Conservation (phyloP, 1,284 basidiomycete species). For the Boletus hoseneyae region DNA sequence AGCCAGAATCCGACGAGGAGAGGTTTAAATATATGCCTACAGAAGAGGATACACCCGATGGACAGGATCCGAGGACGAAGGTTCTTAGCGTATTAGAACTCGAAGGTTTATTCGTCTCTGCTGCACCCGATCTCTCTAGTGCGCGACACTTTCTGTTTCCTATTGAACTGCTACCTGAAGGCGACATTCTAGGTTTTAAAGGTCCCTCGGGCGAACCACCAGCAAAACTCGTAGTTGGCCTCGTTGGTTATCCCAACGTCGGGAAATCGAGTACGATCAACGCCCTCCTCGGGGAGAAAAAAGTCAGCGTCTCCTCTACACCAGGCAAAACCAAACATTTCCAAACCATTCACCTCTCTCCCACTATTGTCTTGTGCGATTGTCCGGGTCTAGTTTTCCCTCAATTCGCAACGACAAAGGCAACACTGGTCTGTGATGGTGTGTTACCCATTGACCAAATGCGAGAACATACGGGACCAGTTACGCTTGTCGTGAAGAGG, state of each 20-base stretch:
- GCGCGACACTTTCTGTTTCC: constrained; percentile 20
- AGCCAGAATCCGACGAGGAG: constrained; percentile 34
- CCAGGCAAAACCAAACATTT: constrained; percentile 99
- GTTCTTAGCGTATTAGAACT: constrained; percentile 89
- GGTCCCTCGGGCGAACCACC: constrained; percentile 59
- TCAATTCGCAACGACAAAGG: constrained; percentile 95
- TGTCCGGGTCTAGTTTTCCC: constrained; percentile 99
- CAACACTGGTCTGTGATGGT: constrained; percentile 95
- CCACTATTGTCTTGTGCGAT: constrained; percentile 90
- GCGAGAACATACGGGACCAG: constrained; percentile 90
- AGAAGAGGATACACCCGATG: constrained; percentile 50
- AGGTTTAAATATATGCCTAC: constrained; percentile 44
- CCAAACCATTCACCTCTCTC: constrained; percentile 93
- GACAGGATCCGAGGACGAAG: constrained; percentile 66
- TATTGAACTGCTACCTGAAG: neutral
- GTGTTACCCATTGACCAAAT: constrained; percentile 98
- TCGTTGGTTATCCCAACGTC: constrained; percentile 99
- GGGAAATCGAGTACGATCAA: constrained; percentile 98
- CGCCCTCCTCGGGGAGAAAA: constrained; percentile 92
- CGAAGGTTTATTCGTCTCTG: constrained; percentile 78
- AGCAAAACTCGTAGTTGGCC: constrained; percentile 80
- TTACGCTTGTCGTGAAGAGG: constrained; percentile 75
- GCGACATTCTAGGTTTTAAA: constrained; percentile 54
- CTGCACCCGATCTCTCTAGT: constrained; percentile 79
- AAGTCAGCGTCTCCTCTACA: constrained; percentile 95